Percentiles rank a stretch among this genome's conserved stretches.
phyloP scores from a whole-genome alignment of 2,329 filamentous ascomycete species.

The Stemphylium lycopersici region DNA sequence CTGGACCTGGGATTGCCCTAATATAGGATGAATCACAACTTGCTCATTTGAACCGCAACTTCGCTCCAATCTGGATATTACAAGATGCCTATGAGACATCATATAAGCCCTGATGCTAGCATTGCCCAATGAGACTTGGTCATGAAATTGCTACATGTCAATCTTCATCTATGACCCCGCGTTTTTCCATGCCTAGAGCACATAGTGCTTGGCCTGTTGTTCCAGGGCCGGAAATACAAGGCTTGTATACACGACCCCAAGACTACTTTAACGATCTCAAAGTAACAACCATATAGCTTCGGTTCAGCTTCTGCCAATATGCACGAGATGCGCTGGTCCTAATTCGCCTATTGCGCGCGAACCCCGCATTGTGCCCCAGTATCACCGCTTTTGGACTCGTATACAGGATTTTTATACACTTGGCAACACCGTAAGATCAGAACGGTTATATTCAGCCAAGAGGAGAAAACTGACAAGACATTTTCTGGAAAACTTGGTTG shows the following conservation, averaged over 20 bases:
- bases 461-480: not conserved
- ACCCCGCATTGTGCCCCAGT: slow-evolving; percentile 20
- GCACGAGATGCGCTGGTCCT: slow-evolving; percentile 1
- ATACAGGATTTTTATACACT: slow-evolving; percentile 24
- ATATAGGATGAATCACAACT: not conserved
- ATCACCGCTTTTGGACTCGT: slow-evolving; percentile 22
- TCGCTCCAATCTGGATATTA: not conserved
- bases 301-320: slow-evolving; percentile 2
- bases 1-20: not conserved
- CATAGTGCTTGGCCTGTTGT: slow-evolving; percentile 7
- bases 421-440: slow-evolving; percentile 18
- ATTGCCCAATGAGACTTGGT: not conserved
- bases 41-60: not conserved
- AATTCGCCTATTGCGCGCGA: slow-evolving; percentile 21
- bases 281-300: slow-evolving; percentile 21
- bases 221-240: slow-evolving; percentile 9
- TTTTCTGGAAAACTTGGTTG: slow-evolving; percentile 11
- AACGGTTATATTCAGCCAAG: slow-evolving; percentile 11
- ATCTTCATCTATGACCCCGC: slow-evolving; percentile 18
- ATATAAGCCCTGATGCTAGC: not conserved
- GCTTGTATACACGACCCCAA: slow-evolving; percentile 16
- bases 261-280: slow-evolving; percentile 28
- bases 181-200: slow-evolving; percentile 22
- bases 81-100: not conserved
- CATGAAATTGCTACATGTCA: not conserved